Evolutionary conservation across 2,329 filamentous ascomycete species (phyloP).

Genomic region (Penicillium sp.): DNA sequence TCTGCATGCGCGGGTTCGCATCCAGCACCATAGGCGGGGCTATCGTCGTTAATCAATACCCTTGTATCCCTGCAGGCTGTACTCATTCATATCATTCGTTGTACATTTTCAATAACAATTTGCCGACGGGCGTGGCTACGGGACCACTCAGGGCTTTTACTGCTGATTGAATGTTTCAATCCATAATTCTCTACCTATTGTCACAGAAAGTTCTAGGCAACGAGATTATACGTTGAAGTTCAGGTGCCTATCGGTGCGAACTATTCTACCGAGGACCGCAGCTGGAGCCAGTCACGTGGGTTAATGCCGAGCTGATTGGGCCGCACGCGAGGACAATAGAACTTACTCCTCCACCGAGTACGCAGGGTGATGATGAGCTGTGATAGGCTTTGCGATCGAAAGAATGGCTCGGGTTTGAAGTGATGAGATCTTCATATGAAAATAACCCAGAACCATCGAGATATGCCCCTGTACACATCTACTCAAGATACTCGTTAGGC

Average conservation of each 20-base stretch:
- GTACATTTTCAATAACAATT: not conserved
- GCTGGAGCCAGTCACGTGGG: not conserved
- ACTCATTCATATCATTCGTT: constrained; percentile 1
- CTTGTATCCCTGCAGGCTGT: not conserved
- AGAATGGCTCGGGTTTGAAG: not conserved
- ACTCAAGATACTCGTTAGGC: not conserved
- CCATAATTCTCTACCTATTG: not conserved
- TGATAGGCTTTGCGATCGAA: not conserved
- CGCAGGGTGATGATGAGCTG: too few relatives aligned
- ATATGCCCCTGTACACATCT: not conserved
- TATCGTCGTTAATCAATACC: not conserved
- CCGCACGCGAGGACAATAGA: not conserved
- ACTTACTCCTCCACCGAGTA: not conserved
- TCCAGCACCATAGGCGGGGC: not conserved
- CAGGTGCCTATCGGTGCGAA: not conserved
- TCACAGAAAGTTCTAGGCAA: not conserved
- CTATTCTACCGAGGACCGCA: not conserved
- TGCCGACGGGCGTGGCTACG: constrained; percentile 11
- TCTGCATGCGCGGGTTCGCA: not conserved
- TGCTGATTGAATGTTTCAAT: not conserved
- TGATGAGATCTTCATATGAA: not conserved
- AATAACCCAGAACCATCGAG: not conserved
- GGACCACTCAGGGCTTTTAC: constrained; percentile 15
- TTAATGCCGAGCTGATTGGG: not conserved
- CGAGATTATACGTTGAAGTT: not conserved